Percentiles rank a stretch among this genome's conserved stretches.
These are phyloP conservation scores for Lachancea waltii DNA, from an alignment of 805 yeast genomes.

Conservation along the genomic window DNA sequence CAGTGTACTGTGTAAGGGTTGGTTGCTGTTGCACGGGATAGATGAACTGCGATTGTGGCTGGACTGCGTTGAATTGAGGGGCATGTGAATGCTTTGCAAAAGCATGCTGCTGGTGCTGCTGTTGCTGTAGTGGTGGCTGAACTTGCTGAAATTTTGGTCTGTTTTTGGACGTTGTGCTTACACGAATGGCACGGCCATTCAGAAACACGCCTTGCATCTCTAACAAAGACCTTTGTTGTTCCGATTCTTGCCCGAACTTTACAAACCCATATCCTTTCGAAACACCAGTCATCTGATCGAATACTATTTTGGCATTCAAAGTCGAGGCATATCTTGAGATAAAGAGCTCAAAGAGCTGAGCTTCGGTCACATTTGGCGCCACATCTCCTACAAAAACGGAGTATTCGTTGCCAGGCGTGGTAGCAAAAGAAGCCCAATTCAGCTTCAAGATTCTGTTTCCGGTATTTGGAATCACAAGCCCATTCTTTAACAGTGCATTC, in stretches of 20 bases:
- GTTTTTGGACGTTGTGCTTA: conserved; percentile 58
- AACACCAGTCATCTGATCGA: conserved; percentile 60
- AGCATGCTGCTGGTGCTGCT: conserved; percentile 14
- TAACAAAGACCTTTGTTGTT: conserved; percentile 61
- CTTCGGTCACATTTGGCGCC: conserved; percentile 66
- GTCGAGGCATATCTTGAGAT: conserved; percentile 65
- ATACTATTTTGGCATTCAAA: conserved; percentile 69
- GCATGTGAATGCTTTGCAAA: conserved; percentile 6
- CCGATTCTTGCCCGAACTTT: conserved; percentile 58
- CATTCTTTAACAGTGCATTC: conserved; percentile 61
- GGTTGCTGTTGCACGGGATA: conserved; percentile 43
- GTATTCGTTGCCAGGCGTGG: conserved; percentile 35
- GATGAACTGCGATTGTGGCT: conserved; percentile 19
- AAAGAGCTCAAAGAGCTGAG: conserved; percentile 56
- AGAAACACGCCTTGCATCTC: conserved; percentile 79
- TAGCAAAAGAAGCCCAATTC: conserved; percentile 61
- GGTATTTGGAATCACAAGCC: conserved; percentile 56
- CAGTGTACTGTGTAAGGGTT: conserved; percentile 58
- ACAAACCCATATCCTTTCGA: conserved; percentile 89
- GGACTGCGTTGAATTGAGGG: not conserved
- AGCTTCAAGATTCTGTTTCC: conserved; percentile 54
- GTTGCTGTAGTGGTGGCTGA: conserved; percentile 15
- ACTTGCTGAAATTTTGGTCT: conserved; percentile 19
- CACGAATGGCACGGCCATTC: conserved; percentile 70
- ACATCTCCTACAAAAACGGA: conserved; percentile 86